Evolutionary conservation across 2,329 filamentous ascomycete genomes (phyloP).

Genomic region (Cylindrodendrum hubeiense): DNA sequence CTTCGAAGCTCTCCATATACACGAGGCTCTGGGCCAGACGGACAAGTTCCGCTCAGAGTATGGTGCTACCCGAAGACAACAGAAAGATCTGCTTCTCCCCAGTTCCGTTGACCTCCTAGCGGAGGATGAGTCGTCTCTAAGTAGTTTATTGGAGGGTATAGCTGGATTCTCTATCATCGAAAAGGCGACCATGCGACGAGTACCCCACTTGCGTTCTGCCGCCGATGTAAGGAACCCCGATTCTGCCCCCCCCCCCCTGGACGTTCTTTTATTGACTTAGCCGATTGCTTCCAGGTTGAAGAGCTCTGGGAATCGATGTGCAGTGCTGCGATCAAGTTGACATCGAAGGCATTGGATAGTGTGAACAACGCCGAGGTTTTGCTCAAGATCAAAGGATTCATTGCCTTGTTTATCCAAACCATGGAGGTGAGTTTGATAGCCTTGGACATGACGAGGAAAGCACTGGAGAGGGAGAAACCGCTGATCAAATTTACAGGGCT

Average conservation of each 20-base stretch:
- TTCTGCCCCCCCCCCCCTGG: background rate
- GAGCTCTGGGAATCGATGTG: slow-evolving; percentile 99
- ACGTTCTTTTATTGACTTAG: slow-evolving; percentile 14
- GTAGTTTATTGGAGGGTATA: slow-evolving; percentile 91
- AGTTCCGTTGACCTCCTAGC: slow-evolving; percentile 80
- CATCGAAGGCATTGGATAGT: slow-evolving; percentile 80
- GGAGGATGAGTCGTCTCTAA: slow-evolving; percentile 88
- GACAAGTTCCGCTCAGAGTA: slow-evolving; percentile 94
- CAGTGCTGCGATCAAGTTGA: slow-evolving; percentile 84
- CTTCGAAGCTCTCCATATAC: slow-evolving; percentile 96
- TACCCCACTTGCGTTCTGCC: slow-evolving; percentile 83
- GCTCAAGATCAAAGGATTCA: slow-evolving; percentile 93
- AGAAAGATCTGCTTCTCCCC: slow-evolving; percentile 92
- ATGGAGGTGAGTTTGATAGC: slow-evolving; percentile 89
- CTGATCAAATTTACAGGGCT: slow-evolving; percentile 85
- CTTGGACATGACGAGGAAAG: slow-evolving; percentile 67
- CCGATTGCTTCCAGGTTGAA: slow-evolving; percentile 73
- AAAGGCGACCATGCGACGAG: slow-evolving; percentile 89
- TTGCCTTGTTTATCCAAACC: slow-evolving; percentile 95
- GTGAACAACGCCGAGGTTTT: slow-evolving; percentile 91
- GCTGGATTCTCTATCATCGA: slow-evolving; percentile 97
- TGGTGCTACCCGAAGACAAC: slow-evolving; percentile 87
- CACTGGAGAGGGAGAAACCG: slow-evolving; percentile 60
- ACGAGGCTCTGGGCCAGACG: slow-evolving; percentile 91
- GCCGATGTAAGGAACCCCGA: slow-evolving; percentile 77